A percentile compares a stretch with the other conserved stretches of the same genome.
These are phyloP conservation scores for Magnusiomyces suaveolens DNA, from an alignment of 1,139 yeast genomes.

Conservation along the genomic window DNA sequence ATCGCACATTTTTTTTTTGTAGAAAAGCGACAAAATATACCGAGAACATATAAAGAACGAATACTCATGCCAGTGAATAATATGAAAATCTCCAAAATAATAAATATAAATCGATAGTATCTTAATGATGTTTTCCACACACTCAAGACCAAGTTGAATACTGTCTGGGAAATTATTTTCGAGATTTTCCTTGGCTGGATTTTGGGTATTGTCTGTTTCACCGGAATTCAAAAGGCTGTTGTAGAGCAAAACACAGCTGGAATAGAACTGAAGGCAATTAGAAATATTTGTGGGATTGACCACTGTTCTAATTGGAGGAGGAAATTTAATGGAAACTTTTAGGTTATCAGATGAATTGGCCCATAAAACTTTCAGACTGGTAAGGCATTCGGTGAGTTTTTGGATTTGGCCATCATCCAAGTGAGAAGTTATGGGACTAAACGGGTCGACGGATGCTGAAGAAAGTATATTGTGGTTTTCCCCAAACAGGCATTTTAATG, in stretches of 20 bases:
- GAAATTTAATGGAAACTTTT: conserved; percentile 1
- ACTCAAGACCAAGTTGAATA: background rate
- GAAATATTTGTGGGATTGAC: conserved; percentile 11
- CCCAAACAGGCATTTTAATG: background rate
- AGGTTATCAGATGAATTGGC: conserved; percentile 4
- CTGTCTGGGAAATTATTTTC: background rate
- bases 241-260: conserved; percentile 4
- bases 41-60: conserved; percentile 9
- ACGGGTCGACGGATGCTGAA: background rate
- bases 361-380: conserved; percentile 6
- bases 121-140: conserved; percentile 5
- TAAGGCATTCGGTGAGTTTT: background rate
- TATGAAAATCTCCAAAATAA: conserved; percentile 8
- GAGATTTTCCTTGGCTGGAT: background rate
- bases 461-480: background rate
- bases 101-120: conserved; percentile 4
- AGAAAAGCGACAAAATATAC: conserved; percentile 4
- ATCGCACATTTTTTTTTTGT: background rate
- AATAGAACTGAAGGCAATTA: conserved; percentile 4
- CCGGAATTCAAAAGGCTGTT: background rate
- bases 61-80: conserved; percentile 12
- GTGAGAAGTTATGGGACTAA: background rate
- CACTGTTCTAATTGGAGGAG: background rate
- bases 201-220: background rate
- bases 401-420: background rate